Percentiles rank a stretch among this genome's conserved stretches.
These are phyloP conservation scores for Alternaria ethzedia DNA, from an alignment of 2,329 filamentous ascomycete genomes.

Conservation along the genomic window DNA sequence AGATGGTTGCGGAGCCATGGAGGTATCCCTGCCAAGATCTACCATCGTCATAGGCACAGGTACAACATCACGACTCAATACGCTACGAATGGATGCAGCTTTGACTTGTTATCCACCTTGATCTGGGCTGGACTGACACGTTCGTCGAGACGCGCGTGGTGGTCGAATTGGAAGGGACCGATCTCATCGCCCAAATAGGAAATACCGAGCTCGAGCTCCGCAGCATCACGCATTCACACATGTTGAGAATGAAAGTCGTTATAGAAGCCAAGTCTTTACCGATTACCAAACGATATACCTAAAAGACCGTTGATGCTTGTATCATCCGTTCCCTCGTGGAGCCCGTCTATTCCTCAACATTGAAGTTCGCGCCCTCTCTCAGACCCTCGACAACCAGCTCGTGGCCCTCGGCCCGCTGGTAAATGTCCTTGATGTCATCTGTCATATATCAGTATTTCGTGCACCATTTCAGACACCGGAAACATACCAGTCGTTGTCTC, in stretches of 20 bases:
- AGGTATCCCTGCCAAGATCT: slow-evolving; percentile 28
- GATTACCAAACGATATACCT: slow-evolving; percentile 8
- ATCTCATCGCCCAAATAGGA: slow-evolving; percentile 10
- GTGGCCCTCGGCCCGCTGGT: slow-evolving; percentile 80
- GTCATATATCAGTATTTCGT: slow-evolving; percentile 47
- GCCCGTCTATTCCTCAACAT: slow-evolving; percentile 60
- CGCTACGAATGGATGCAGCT: not conserved
- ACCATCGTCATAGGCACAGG: slow-evolving; percentile 2
- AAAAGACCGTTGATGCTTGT: slow-evolving; percentile 20
- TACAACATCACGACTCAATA: not conserved
- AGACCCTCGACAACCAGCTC: slow-evolving; percentile 88
- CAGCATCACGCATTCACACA: not conserved
- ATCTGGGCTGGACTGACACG: not conserved
- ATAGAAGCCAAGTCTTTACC: slow-evolving; percentile 5
- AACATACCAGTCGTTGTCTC: slow-evolving; percentile 76
- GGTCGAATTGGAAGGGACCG: not conserved
- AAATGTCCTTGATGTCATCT: slow-evolving; percentile 96
- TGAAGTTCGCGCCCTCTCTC: slow-evolving; percentile 75
- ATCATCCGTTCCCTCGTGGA: not conserved
- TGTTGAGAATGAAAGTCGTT: slow-evolving; percentile 13
- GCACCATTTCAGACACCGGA: not conserved
- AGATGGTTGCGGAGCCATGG: slow-evolving; percentile 30
- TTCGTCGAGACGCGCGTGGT: not conserved
- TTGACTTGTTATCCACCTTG: not conserved
- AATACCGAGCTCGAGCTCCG: slow-evolving; percentile 19